These are phyloP conservation scores for Rosa rugosa DNA, from an alignment of 306 rosid species.

Conservation along the genomic window DNA sequence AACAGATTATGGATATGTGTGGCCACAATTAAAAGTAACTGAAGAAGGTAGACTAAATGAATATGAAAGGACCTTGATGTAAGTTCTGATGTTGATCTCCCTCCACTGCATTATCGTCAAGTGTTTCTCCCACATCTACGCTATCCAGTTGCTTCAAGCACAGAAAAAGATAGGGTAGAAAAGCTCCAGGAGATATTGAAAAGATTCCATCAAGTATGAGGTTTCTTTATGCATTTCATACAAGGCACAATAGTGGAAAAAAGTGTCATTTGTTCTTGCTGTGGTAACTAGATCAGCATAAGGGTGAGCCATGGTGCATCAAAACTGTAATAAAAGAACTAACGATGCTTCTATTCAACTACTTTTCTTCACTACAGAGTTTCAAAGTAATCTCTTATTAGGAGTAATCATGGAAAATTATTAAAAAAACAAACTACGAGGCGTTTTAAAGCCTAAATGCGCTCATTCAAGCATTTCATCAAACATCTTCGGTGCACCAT, in stretches of 20 bases:
- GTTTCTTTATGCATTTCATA: not conserved
- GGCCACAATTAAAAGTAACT: not conserved
- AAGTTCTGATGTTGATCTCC: constrained; percentile 40
- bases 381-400: no score
- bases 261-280: no score
- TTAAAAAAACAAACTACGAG: no score
- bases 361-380: not conserved
- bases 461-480: not conserved
- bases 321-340: not conserved
- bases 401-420: not conserved
- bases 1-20: constrained; percentile 3
- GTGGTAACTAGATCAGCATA: not conserved
- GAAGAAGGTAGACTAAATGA: constrained; percentile 19
- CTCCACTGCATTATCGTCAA: constrained; percentile 32
- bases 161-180: constrained; percentile 6
- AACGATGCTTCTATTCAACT: not conserved
- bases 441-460: not conserved
- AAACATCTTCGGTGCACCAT: not conserved
- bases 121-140: constrained; percentile 48
- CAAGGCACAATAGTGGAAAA: not conserved
- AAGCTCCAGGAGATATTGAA: constrained; percentile 1
- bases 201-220: not conserved
- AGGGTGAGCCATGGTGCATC: no score
- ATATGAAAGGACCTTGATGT: constrained; percentile 61
- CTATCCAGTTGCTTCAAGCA: constrained; percentile 70